Evolutionary conservation across 2,329 filamentous ascomycete genomes (phyloP).

Genomic region (Penicillium aurantiogriseum): DNA sequence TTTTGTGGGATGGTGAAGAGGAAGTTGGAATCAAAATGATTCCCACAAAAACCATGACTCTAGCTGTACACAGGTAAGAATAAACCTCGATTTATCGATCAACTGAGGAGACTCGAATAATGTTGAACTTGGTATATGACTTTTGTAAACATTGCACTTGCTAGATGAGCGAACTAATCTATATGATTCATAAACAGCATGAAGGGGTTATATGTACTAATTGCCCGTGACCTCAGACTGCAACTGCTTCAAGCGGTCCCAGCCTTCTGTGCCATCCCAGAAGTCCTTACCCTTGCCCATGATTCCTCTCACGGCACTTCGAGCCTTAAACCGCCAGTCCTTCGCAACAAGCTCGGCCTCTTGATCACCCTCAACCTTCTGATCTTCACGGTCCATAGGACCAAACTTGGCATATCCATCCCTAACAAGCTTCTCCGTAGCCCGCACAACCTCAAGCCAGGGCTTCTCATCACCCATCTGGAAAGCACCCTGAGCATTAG

Average conservation of each 20-base stretch:
- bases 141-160: background rate
- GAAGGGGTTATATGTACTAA: conserved; percentile 14
- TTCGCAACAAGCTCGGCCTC: conserved; percentile 64
- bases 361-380: conserved; percentile 44
- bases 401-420: conserved; percentile 81
- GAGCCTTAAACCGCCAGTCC: conserved; percentile 85
- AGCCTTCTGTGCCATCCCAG: conserved; percentile 69
- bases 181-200: conserved; percentile 9
- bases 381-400: conserved; percentile 56
- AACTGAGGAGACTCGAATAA: background rate
- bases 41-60: background rate
- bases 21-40: conserved; percentile 36
- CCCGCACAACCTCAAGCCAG: conserved; percentile 71
- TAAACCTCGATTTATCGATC: background rate
- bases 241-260: conserved; percentile 40
- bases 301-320: conserved; percentile 78
- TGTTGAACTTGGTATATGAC: conserved; percentile 5
- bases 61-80: too few species aligned
- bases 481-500: conserved; percentile 44
- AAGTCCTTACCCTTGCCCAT: conserved; percentile 75
- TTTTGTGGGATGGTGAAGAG: conserved; percentile 77
- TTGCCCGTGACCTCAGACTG: conserved; percentile 37
- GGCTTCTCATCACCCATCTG: conserved; percentile 58
- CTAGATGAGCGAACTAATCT: background rate
- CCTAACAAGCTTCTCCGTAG: conserved; percentile 73